These are phyloP conservation scores for Pugionium dolabratum DNA, from an alignment of 345 rosid species.

Conservation along the genomic window DNA sequence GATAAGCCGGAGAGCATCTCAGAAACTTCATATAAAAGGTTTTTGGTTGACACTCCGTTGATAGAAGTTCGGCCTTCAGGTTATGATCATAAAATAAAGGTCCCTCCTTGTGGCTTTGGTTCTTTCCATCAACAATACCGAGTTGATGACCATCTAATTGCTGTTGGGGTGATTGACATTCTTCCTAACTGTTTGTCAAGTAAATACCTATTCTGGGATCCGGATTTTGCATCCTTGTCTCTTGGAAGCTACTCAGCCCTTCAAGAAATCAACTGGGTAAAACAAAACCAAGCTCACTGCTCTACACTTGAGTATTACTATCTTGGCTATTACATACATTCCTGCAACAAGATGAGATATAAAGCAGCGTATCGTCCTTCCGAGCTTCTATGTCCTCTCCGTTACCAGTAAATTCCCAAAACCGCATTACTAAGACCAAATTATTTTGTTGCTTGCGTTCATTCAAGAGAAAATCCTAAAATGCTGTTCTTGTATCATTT, in stretches of 20 bases:
- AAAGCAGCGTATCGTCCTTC: slow-evolving; percentile 92
- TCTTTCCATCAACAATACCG: slow-evolving; percentile 95
- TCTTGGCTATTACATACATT: slow-evolving; percentile 95
- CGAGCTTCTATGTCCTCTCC: slow-evolving; percentile 92
- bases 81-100: slow-evolving; percentile 46
- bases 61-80: slow-evolving; percentile 63
- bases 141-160: slow-evolving; percentile 75
- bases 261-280: slow-evolving; percentile 85
- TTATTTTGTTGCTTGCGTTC: slow-evolving; percentile 2
- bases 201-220: slow-evolving; percentile 96
- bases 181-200: slow-evolving; percentile 93
- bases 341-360: slow-evolving; percentile 96
- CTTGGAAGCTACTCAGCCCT: slow-evolving; percentile 87
- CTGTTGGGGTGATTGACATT: slow-evolving; percentile 88
- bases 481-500: background rate
- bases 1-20: slow-evolving; percentile 66
- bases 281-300: slow-evolving; percentile 65
- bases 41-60: slow-evolving; percentile 88
- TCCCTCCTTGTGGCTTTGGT: slow-evolving; percentile 87
- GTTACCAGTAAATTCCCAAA: slow-evolving; percentile 62
- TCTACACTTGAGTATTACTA: slow-evolving; percentile 82
- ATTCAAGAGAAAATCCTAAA: background rate
- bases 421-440: background rate
- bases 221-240: slow-evolving; percentile 78
- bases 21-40: slow-evolving; percentile 61